phyloP scores from a whole-genome alignment of 2,329 filamentous ascomycete genomes.

The Calonectria pseudoturangicola region DNA sequence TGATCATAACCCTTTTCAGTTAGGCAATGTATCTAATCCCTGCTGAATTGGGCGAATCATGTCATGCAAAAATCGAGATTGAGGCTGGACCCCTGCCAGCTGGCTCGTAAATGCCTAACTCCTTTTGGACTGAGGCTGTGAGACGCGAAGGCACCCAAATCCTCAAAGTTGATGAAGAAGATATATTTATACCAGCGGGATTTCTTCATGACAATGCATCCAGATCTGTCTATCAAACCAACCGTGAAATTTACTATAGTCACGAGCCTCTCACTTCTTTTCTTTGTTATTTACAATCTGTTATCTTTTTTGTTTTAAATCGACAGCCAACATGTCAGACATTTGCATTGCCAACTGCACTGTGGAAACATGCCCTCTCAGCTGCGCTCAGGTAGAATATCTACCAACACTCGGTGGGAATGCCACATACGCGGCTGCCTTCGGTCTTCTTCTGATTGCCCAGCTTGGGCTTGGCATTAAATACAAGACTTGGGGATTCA shows the following conservation, averaged over 20 bases:
- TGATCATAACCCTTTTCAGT: not conserved
- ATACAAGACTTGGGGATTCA: conserved; percentile 63
- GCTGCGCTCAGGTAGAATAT: conserved; percentile 61
- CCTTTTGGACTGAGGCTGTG: not conserved
- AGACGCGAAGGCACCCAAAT: not conserved
- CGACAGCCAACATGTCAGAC: conserved; percentile 17
- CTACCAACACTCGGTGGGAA: conserved; percentile 57
- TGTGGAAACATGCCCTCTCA: conserved; percentile 63
- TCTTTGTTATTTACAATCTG: not conserved
- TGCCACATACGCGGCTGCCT: conserved; percentile 59
- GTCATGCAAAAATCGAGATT: not conserved
- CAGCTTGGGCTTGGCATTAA: conserved; percentile 61
- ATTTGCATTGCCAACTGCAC: conserved; percentile 58
- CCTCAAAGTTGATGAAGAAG: not conserved
- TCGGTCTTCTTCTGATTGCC: conserved; percentile 64
- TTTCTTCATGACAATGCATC: not conserved
- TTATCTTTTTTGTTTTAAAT: not conserved
- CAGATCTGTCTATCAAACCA: not conserved
- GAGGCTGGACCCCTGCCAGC: not conserved
- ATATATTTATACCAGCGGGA: not conserved
- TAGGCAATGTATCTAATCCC: not conserved
- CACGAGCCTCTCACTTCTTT: not conserved
- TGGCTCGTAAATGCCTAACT: conserved; percentile 20
- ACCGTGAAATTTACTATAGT: not conserved
- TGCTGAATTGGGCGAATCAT: not conserved